Evolutionary conservation across 192 early-diverging fungal genomes (phyloP), one percentile per base, ranked within the genome.

Genomic region (Backusella westeae): DNA sequence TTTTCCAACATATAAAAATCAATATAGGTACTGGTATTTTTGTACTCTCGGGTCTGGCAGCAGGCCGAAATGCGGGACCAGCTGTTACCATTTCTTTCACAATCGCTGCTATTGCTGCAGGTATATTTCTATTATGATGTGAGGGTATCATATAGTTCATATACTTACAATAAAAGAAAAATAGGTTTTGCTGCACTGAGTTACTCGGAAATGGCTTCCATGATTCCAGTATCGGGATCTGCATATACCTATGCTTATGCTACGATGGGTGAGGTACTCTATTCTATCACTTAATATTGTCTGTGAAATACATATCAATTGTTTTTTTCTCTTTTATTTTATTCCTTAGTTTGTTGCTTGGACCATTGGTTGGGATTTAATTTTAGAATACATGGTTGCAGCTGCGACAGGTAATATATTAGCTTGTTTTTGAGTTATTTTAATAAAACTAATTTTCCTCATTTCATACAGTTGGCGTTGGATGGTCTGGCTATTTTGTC

Each of bases 281-380:
- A 74, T 41, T 23, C 53, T 1, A 44, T 46, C 46, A 0, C 6
- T 32, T 23, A 26, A n/a, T 34, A 52, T 15, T n/a, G 14, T 38
- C 29, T n/a, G 1, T 69, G 10, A n/a, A 12, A n/a, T 29, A 56
- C n/a, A 21, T 69, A 46, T 32, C 12, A 44, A 46, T 2, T 39
- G 38, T 12, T 39, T 39, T 10, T 4, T 15, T 8, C 29, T 68
- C 0, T 38, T 19, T 29, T 29, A 1, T 15, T 2, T 41, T 68
- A 4, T 38, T 19, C n/a, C n/a, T 9, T 39, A 78, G 69, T 79
- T 96, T 26, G 74, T 94, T 23, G 95, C 91, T 1, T 97, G 96
- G 96, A 92, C 94, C 49, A 92, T 96, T 75, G 95, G 94, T 15
- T 97, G 96, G 96, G 92, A 95, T 82, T 81, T 97, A 41, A 92